Evolutionary conservation across 345 rosid species (phyloP).

Genomic region (Microcos paniculata): DNA sequence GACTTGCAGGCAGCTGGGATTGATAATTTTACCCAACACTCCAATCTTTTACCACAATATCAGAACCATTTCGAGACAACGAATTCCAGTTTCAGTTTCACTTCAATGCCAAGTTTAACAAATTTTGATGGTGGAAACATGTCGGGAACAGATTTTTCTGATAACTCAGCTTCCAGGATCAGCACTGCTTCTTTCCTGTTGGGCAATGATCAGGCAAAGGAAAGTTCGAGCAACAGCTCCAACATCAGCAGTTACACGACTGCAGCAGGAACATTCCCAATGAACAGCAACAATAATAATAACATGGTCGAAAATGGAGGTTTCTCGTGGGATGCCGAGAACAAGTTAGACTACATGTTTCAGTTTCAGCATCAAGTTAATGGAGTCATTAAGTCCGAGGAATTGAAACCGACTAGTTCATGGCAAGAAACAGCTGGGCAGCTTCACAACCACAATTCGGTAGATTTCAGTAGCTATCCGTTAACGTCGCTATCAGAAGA

Average conservation of each 20-base stretch:
- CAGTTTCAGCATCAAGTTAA: constrained; percentile 33
- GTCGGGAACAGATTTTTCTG: constrained; percentile 38
- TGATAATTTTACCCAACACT: constrained; percentile 22
- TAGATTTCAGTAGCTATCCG: constrained; percentile 50
- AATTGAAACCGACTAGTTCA: constrained; percentile 21
- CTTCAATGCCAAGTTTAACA: constrained; percentile 48
- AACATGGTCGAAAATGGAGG: constrained; percentile 29
- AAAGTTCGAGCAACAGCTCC: constrained; percentile 54
- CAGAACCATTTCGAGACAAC: constrained; percentile 36
- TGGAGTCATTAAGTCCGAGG: constrained; percentile 32
- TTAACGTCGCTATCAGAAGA: constrained; percentile 56
- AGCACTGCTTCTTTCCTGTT: constrained; percentile 24
- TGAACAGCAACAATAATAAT: constrained; percentile 14
- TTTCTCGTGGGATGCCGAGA: constrained; percentile 32
- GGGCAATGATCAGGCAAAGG: constrained; percentile 40
- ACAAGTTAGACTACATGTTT: constrained; percentile 35
- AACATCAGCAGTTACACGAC: constrained; percentile 40
- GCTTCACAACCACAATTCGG: constrained; percentile 32
- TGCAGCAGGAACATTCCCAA: constrained; percentile 26
- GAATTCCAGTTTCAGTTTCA: constrained; percentile 29
- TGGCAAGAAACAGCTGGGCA: constrained; percentile 34
- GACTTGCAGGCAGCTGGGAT: constrained; percentile 30
- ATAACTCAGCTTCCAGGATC: constrained; percentile 42
- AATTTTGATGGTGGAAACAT: constrained; percentile 40
- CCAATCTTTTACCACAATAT: constrained; percentile 22